phyloP scores from a whole-genome alignment of 2,329 filamentous ascomycete species.

The Colletotrichum lindemuthianum region DNA sequence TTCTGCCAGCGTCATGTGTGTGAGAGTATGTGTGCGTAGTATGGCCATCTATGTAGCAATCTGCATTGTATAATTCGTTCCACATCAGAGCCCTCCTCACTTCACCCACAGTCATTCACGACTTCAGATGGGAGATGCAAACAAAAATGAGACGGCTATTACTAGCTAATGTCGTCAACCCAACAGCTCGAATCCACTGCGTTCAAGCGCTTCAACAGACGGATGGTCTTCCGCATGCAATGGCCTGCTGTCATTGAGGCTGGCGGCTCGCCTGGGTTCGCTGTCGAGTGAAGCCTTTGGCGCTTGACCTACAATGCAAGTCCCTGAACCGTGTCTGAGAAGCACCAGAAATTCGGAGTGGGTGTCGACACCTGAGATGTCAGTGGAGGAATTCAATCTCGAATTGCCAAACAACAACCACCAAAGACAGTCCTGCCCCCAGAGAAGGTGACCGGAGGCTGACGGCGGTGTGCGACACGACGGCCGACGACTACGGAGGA shows the following conservation, averaged over 20 bases:
- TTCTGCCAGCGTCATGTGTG: no score
- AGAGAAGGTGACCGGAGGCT: not conserved
- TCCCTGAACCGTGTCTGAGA: slow-evolving; percentile 1
- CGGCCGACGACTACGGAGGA: not conserved
- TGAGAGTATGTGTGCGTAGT: no score
- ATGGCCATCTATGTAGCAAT: no score
- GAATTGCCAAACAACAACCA: no score
- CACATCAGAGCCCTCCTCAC: no score
- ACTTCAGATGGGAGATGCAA: no score
- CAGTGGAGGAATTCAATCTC: not conserved
- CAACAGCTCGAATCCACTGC: no score
- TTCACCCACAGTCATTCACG: no score
- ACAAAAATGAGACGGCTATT: no score
- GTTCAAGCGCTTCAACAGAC: not conserved
- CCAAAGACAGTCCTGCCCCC: no score
- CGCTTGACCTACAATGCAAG: slow-evolving; percentile 24
- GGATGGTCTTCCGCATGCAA: not conserved
- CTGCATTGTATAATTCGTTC: no score
- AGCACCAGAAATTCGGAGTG: not conserved
- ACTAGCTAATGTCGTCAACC: no score
- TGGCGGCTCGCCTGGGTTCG: slow-evolving; percentile 1
- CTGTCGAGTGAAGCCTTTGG: slow-evolving; percentile 1
- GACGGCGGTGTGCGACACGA: not conserved
- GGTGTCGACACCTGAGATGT: not conserved
- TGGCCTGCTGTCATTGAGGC: slow-evolving; percentile 13